Conservation (phyloP, 305 asterid species). For the Vinca major region DNA sequence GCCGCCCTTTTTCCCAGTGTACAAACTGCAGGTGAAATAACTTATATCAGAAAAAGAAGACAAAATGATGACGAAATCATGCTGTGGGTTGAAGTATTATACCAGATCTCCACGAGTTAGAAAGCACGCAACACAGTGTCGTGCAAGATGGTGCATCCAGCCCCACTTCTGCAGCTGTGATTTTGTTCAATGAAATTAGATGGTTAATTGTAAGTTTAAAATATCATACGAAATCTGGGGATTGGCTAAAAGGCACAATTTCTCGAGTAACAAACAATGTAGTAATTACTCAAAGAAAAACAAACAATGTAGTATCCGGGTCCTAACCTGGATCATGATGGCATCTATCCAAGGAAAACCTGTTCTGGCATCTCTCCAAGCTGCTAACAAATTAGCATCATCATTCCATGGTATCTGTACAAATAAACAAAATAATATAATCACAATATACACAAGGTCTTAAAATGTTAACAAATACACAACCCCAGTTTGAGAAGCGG, state of each 20-base stretch:
- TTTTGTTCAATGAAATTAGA: conserved; percentile 1
- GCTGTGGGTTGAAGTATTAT: conserved; percentile 15
- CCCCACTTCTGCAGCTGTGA: conserved; percentile 82
- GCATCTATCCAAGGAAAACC: conserved; percentile 99
- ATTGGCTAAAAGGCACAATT: not conserved
- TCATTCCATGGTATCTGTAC: conserved; percentile 82
- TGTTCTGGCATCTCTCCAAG: conserved; percentile 93
- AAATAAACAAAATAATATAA: conserved; percentile 10
- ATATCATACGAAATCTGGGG: not conserved
- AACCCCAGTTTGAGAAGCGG: not conserved
- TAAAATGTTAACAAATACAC: not conserved
- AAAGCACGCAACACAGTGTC: conserved; percentile 90
- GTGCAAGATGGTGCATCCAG: conserved; percentile 97
- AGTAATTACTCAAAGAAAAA: not conserved
- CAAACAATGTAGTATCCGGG: conserved; percentile 6
- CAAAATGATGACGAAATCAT: conserved; percentile 7
- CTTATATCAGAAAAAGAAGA: conserved; percentile 16
- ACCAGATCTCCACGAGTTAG: conserved; percentile 93
- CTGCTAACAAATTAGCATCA: conserved; percentile 56
- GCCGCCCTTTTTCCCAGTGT: conserved; percentile 94
- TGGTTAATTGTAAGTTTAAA: not conserved
- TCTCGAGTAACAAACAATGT: not conserved
- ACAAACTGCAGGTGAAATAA: conserved; percentile 42
- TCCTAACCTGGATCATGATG: conserved; percentile 75
- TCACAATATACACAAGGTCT: not conserved